Evolutionary conservation across 306 rosid species (phyloP), one percentile per base, ranked within the genome.

Genomic region (Begonia loranthoides): DNA sequence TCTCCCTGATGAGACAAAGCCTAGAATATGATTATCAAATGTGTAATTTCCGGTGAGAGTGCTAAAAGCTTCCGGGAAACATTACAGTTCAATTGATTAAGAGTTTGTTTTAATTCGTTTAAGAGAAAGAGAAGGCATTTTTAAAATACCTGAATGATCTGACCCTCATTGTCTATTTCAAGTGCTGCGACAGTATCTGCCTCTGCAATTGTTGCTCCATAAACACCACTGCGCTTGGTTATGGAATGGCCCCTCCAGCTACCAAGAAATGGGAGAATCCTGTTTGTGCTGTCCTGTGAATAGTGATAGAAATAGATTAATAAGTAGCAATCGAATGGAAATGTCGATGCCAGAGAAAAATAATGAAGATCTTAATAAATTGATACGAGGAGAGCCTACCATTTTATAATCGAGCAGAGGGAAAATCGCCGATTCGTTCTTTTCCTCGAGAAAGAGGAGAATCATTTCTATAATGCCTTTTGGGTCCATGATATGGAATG

Each of bases 401-500:
- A 8, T 14, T 17, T 63, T 53, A 63, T 40, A 59, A 49, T 72
- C 55, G 52, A 80, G 76, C 51, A 71, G 74, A 66, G 81, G 79
- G 58, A 52, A 51, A 58, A 41, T 61, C 54, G 70, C 50, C 15
- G 73, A 83, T 7, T 82, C 82, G 48, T 73, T 78, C 79, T 76
- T 78, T 72, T 82, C 86, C 70, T 90, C 99, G 6, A 90, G 80
- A 75, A 90, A 90, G 71, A 90, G 1, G 24, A 80, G 64, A 62
- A 78, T 75, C 99, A 90, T 90, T 59, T 90, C 94, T 12, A 75
- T 13, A 41, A 76, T 64, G 68, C 99, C 99, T 64, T 69, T 76
- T 60, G 99, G 99, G 64, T 90, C 92, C 82, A 90, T 74, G 68
- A 86, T 74, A 53, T 86, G 95, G 66, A 90, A 90, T 48, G 94